Conservation (phyloP, 2,329 filamentous ascomycete genomes). For the Botrytis hyacinthi region DNA sequence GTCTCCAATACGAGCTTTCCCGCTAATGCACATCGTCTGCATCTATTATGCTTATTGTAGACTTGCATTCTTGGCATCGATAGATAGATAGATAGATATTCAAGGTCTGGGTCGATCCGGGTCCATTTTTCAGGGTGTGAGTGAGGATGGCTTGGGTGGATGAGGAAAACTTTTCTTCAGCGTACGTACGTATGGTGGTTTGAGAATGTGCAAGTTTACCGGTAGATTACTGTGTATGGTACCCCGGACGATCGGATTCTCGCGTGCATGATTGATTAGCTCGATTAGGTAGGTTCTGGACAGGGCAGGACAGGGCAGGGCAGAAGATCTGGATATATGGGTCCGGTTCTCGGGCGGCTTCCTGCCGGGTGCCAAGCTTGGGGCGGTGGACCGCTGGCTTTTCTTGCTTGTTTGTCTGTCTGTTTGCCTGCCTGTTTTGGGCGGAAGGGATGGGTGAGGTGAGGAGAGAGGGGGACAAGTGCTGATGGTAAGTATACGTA, state of each 20-base stretch:
- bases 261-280: not conserved
- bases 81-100: not conserved
- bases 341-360: not conserved
- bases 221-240: not conserved
- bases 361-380: not conserved
- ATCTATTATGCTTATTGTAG: not conserved
- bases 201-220: not conserved
- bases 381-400: not conserved
- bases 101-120: not conserved
- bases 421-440: not conserved
- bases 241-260: not conserved
- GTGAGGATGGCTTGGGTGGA: too few relatives aligned
- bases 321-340: not conserved
- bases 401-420: not conserved
- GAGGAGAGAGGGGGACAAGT: not conserved
- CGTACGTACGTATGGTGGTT: not conserved
- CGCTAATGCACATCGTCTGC: slow-evolving; percentile 12
- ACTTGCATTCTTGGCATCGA: slow-evolving; percentile 2
- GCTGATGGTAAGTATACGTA: not conserved
- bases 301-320: too few relatives aligned
- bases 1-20: not conserved
- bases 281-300: not conserved
- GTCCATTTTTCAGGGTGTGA: not conserved
- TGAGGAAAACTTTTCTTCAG: not conserved
- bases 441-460: not conserved